phyloP scores from a whole-genome alignment of 106 monocot species.

The Platanthera zijinensis region DNA sequence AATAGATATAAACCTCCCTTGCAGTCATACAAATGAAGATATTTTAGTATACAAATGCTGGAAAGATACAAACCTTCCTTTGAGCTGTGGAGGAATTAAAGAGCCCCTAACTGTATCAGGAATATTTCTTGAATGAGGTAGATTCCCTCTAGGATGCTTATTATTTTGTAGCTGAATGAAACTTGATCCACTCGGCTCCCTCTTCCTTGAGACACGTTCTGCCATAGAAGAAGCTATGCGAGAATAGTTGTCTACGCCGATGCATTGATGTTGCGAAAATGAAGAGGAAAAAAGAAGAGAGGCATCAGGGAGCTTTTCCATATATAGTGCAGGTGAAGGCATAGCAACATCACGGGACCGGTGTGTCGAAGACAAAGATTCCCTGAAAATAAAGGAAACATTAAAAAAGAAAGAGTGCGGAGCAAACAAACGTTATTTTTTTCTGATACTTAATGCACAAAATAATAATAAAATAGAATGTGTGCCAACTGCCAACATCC shows the following conservation, averaged over 20 bases:
- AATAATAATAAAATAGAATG: no score
- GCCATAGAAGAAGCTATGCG: conserved; percentile 29
- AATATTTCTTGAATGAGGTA: conserved; percentile 29
- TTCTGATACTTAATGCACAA: neutral
- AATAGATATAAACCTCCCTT: neutral
- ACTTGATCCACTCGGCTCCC: conserved; percentile 57
- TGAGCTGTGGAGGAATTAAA: conserved; percentile 80
- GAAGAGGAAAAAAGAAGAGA: conserved; percentile 53
- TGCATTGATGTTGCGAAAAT: conserved; percentile 16
- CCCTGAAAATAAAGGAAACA: conserved; percentile 1
- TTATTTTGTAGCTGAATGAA: conserved; percentile 28
- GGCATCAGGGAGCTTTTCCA: conserved; percentile 65
- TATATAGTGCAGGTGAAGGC: conserved; percentile 22
- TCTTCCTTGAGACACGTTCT: conserved; percentile 47
- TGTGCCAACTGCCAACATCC: no score
- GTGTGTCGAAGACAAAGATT: neutral
- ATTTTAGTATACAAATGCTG: neutral
- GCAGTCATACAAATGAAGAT: conserved; percentile 4
- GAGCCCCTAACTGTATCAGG: conserved; percentile 19
- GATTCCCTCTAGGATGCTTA: conserved; percentile 45
- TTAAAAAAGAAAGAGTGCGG: no score
- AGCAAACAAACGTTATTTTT: neutral
- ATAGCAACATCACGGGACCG: neutral
- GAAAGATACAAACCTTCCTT: conserved; percentile 59
- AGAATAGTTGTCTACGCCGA: conserved; percentile 28